Conservation (phyloP, 1,139 yeast genomes). For the Taphrina pruni region DNA sequence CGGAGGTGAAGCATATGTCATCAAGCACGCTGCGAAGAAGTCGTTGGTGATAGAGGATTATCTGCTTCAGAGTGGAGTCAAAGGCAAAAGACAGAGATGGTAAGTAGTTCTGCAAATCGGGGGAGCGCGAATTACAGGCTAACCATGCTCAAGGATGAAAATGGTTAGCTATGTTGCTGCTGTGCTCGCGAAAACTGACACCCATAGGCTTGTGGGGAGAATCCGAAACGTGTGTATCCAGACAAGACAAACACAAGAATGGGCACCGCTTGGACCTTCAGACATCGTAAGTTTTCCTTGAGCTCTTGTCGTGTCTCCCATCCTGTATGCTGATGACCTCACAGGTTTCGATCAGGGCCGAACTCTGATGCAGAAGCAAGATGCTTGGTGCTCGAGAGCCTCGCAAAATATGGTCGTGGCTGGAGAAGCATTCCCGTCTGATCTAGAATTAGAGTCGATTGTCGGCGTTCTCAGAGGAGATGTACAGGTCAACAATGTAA, state of each 20-base stretch:
- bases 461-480: conserved; percentile 37
- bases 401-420: background rate
- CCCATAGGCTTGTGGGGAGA: conserved; percentile 28
- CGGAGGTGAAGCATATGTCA: conserved; percentile 32
- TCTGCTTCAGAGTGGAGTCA: conserved; percentile 16
- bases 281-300: conserved; percentile 11
- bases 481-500: conserved; percentile 28
- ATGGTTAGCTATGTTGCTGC: background rate
- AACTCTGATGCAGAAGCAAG: conserved; percentile 32
- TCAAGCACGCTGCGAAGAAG: conserved; percentile 22
- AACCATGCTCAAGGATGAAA: background rate
- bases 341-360: conserved; percentile 22
- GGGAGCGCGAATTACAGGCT: background rate
- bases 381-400: conserved; percentile 31
- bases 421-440: conserved; percentile 28
- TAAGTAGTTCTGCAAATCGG: background rate
- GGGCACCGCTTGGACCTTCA: conserved; percentile 30
- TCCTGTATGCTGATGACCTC: background rate
- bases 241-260: conserved; percentile 21
- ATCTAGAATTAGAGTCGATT: conserved; percentile 25
- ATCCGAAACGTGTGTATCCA: conserved; percentile 29
- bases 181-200: background rate
- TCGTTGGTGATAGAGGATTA: conserved; percentile 18
- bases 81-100: conserved; percentile 28
- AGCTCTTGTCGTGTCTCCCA: background rate